Conservation (phyloP, 805 yeast genomes). For the Pichia ethanolica region DNA sequence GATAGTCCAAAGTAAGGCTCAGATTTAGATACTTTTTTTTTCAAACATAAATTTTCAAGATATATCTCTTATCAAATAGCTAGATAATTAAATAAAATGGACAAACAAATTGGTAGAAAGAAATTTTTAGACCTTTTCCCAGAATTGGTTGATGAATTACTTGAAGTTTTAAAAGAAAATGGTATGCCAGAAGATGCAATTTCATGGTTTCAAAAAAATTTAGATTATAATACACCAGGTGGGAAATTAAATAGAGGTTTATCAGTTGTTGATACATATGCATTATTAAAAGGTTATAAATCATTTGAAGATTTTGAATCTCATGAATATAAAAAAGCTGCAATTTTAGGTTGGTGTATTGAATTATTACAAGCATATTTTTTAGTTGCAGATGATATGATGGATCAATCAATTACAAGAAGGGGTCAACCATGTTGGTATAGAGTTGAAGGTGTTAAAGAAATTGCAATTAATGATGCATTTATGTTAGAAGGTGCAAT, state of each 20-base stretch:
- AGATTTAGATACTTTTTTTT: too few relatives aligned
- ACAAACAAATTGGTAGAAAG: conserved; percentile 36
- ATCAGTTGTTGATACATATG: conserved; percentile 90
- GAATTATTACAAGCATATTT: conserved; percentile 94
- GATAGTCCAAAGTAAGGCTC: too few relatives aligned
- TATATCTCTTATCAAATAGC: too few relatives aligned
- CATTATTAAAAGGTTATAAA: conserved; percentile 59
- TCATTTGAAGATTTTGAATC: conserved; percentile 47
- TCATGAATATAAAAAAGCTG: conserved; percentile 75
- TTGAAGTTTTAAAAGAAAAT: conserved; percentile 50
- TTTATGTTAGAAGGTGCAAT: conserved; percentile 95
- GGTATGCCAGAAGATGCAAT: conserved; percentile 84
- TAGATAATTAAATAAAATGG: conserved; percentile 16
- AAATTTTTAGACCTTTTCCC: conserved; percentile 68
- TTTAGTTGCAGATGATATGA: conserved; percentile 96
- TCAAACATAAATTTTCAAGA: too few relatives aligned
- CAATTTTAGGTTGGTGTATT: conserved; percentile 90
- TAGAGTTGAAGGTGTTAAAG: conserved; percentile 67
- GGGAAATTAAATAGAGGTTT: conserved; percentile 96
- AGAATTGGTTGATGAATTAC: conserved; percentile 66
- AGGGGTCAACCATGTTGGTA: conserved; percentile 99
- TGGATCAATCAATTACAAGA: conserved; percentile 94
- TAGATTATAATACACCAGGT: conserved; percentile 88
- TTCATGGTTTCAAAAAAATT: conserved; percentile 68
- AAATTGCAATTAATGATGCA: conserved; percentile 94